These are phyloP conservation scores for Sideroxylon spinosum DNA, from an alignment of 179 eudicot species.

Conservation along the genomic window DNA sequence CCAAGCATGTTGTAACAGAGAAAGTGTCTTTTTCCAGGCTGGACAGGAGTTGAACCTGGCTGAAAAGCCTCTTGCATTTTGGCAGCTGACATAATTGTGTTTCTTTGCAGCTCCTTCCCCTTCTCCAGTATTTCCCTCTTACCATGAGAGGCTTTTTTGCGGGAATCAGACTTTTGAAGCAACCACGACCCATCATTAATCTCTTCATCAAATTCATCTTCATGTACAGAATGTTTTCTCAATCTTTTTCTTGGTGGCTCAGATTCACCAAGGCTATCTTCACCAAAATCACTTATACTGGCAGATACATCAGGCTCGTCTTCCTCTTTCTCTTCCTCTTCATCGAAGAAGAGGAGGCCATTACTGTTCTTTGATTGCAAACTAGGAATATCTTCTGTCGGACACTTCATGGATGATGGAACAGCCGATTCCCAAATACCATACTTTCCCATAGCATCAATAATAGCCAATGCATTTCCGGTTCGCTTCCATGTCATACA, in stretches of 20 bases:
- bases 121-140: constrained; percentile 40
- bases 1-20: constrained; percentile 92
- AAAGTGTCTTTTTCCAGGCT: constrained; percentile 72
- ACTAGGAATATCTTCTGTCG: constrained; percentile 77
- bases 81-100: constrained; percentile 21
- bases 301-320: constrained; percentile 54
- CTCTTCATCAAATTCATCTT: constrained; percentile 50
- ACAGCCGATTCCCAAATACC: constrained; percentile 93
- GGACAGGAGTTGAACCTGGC: constrained; percentile 85
- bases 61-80: constrained; percentile 91
- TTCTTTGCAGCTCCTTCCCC: constrained; percentile 32
- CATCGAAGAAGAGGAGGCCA: constrained; percentile 72
- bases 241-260: constrained; percentile 70
- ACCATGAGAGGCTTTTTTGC: constrained; percentile 44
- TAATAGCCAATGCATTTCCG: constrained; percentile 88
- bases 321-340: constrained; percentile 66
- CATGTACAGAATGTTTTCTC: constrained; percentile 50
- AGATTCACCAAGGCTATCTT: constrained; percentile 61
- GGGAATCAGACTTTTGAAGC: constrained; percentile 44
- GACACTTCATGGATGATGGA: constrained; percentile 88
- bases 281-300: constrained; percentile 76
- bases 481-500: constrained; percentile 93
- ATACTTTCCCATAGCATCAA: constrained; percentile 87
- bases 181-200: constrained; percentile 30
- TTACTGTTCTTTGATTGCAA: constrained; percentile 50